Evolutionary conservation across 176 grass and related monocot genomes (phyloP).

Genomic region (Poa annua): DNA sequence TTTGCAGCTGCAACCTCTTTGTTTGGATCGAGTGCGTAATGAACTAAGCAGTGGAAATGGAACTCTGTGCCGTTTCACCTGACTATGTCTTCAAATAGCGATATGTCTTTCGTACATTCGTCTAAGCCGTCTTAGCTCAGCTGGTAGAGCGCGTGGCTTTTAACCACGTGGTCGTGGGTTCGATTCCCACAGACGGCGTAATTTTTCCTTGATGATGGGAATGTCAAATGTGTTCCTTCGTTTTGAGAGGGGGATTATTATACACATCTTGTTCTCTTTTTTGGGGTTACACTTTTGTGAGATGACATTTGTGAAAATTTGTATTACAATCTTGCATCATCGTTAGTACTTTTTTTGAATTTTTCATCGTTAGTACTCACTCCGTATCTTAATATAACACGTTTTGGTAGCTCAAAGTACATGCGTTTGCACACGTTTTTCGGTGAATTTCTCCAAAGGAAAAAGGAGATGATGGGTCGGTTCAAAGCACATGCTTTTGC

Average conservation of each 20-base stretch:
- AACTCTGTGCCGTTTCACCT: not conserved
- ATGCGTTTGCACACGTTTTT: not conserved
- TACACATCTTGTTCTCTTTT: no score
- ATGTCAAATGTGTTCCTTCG: slow-evolving; percentile 43
- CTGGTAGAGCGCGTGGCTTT: slow-evolving; percentile 69
- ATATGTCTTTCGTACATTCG: rapidly evolving
- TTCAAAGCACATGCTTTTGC: no score
- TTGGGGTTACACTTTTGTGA: no score
- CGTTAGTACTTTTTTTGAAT: no score
- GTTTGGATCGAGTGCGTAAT: not conserved
- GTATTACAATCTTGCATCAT: no score
- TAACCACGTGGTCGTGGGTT: slow-evolving; percentile 73
- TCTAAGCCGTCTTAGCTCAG: slow-evolving; percentile 46
- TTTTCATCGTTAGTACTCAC: no score
- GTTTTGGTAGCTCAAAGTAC: no score
- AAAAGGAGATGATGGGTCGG: not conserved
- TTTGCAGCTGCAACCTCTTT: not conserved
- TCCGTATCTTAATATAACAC: no score
- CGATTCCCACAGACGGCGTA: slow-evolving; percentile 56
- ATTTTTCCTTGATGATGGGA: not conserved
- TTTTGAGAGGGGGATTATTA: slow-evolving; percentile 35
- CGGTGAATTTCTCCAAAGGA: not conserved
- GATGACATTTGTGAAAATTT: no score
- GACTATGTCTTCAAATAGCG: rapidly evolving
- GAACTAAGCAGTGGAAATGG: not conserved